Conservation (phyloP, 805 yeast species). For the Wickerhamomyces subpelliculosus region DNA sequence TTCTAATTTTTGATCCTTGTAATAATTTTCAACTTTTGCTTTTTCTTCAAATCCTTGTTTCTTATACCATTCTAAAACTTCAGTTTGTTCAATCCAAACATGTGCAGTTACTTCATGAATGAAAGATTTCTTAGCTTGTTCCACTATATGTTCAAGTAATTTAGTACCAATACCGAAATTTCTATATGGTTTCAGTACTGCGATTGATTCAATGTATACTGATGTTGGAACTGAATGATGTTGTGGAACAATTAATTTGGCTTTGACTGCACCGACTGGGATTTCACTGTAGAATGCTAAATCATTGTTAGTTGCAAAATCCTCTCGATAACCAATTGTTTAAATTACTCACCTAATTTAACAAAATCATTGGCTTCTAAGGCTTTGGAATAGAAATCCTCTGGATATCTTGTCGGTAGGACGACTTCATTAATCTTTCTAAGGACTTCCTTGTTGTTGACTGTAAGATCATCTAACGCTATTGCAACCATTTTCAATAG, state of each 20-base stretch:
- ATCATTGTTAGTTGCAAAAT: not conserved
- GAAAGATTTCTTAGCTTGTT: constrained; percentile 46
- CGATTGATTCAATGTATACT: constrained; percentile 59
- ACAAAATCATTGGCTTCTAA: constrained; percentile 42
- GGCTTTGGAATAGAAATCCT: constrained; percentile 44
- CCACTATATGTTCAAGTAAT: constrained; percentile 50
- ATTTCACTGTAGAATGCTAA: constrained; percentile 61
- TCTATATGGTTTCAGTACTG: constrained; percentile 61
- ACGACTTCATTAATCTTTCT: constrained; percentile 46
- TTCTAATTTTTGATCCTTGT: constrained; percentile 36
- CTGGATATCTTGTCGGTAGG: constrained; percentile 46
- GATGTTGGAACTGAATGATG: constrained; percentile 43
- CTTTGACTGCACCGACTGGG: constrained; percentile 74
- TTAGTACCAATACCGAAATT: constrained; percentile 53
- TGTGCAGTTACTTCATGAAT: constrained; percentile 48
- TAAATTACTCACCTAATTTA: constrained; percentile 31
- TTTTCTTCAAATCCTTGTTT: constrained; percentile 40
- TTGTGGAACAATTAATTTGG: constrained; percentile 39
- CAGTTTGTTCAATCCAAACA: constrained; percentile 38
- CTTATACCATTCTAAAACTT: constrained; percentile 44
- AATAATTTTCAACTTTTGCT: constrained; percentile 36
- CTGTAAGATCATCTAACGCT: constrained; percentile 51
- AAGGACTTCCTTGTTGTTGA: constrained; percentile 52
- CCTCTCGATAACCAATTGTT: not conserved
- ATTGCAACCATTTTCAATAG: constrained; percentile 21